Evolutionary conservation across 768 basidiomycete genomes (phyloP).

Genomic region (Phlegmacium glaucopus): DNA sequence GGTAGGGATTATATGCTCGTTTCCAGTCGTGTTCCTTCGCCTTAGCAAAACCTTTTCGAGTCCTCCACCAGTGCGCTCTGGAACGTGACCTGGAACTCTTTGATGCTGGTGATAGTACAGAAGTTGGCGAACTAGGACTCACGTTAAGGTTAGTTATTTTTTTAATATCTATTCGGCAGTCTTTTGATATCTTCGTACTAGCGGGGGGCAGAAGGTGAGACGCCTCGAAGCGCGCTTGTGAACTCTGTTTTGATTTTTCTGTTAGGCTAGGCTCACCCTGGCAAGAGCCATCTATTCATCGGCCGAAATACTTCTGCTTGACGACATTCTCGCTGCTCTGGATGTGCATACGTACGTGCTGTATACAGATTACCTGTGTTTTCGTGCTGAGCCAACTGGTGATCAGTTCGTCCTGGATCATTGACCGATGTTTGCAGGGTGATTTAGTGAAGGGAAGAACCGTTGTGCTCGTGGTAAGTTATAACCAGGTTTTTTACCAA

Average conservation of each 20-base stretch:
- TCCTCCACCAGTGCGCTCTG: too few relatives aligned
- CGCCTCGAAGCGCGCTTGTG: constrained; percentile 49
- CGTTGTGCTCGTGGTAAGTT: constrained; percentile 66
- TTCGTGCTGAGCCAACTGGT: constrained; percentile 55
- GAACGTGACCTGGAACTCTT: constrained; percentile 65
- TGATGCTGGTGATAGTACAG: constrained; percentile 55
- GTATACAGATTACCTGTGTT: not conserved
- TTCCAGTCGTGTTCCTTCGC: constrained; percentile 20
- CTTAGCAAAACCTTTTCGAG: constrained; percentile 36
- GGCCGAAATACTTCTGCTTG: constrained; percentile 61
- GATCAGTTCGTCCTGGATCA: constrained; percentile 76
- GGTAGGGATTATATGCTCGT: constrained; percentile 9
- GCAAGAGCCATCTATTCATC: constrained; percentile 45
- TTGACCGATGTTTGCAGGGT: constrained; percentile 71
- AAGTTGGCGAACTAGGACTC: constrained; percentile 64
- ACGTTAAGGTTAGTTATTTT: constrained; percentile 33
- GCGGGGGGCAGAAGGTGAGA: too few relatives aligned
- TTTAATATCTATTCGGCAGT: not conserved
- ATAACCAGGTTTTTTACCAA: not conserved
- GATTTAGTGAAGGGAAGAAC: constrained; percentile 72
- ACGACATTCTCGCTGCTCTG: constrained; percentile 67
- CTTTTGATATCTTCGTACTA: constrained; percentile 32
- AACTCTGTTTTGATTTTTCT: constrained; percentile 27
- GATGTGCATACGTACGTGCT: constrained; percentile 33
- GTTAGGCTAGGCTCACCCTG: constrained; percentile 41